Evolutionary conservation across 306 rosid species (phyloP).

Genomic region (Acmispon strigosus): DNA sequence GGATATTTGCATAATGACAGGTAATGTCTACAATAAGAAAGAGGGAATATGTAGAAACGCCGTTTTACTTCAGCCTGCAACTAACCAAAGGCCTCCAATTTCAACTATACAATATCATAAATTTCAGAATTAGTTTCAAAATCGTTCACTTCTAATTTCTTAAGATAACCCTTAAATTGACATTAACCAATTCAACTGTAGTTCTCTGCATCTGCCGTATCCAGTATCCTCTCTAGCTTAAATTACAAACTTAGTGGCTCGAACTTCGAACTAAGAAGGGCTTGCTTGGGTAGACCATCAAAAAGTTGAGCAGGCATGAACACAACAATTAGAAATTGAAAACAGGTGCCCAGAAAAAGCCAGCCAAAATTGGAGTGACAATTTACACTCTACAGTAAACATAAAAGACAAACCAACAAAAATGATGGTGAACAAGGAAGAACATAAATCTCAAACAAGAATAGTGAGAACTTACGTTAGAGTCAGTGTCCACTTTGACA

Average conservation of each 20-base stretch:
- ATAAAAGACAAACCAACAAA: background rate
- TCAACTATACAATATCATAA: background rate
- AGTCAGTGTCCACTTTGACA: constrained; percentile 72
- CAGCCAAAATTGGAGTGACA: background rate
- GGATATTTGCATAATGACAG: background rate
- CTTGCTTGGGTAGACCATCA: background rate
- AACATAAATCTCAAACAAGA: background rate
- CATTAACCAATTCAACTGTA: background rate
- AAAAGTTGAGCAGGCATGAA: background rate
- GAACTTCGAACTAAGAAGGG: background rate
- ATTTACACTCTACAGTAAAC: background rate
- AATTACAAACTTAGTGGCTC: constrained; percentile 6
- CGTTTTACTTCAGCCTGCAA: background rate
- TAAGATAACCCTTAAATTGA: background rate
- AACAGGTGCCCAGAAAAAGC: background rate
- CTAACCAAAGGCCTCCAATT: background rate
- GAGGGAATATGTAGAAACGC: background rate
- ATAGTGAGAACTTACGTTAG: constrained; percentile 49
- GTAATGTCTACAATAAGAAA: background rate
- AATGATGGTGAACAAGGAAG: background rate
- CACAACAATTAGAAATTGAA: background rate
- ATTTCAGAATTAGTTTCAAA: background rate
- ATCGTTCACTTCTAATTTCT: background rate
- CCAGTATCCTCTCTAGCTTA: background rate
- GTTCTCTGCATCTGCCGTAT: background rate